Conservation (phyloP, 352 stramenopile genomes). For the Peronosclerospora sorghi region DNA sequence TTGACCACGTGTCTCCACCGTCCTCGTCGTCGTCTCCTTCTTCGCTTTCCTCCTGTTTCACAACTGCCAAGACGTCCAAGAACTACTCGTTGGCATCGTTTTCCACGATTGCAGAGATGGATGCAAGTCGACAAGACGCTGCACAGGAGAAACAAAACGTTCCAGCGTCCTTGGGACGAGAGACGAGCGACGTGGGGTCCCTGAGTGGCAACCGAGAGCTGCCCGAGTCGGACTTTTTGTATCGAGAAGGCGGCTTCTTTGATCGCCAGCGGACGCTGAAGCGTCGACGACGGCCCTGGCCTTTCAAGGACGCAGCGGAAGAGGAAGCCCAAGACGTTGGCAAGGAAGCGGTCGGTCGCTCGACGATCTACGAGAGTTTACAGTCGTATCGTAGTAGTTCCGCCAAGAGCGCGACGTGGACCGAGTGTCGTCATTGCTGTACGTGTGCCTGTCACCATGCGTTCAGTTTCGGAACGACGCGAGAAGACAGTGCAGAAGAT, state of each 20-base stretch:
- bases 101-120: conserved; percentile 35
- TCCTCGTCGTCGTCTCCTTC: conserved; percentile 23
- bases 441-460: conserved; percentile 29
- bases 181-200: conserved; percentile 9
- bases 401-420: conserved; percentile 13
- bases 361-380: conserved; percentile 3
- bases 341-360: conserved; percentile 9
- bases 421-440: conserved; percentile 26
- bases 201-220: conserved; percentile 9
- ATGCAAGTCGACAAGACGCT: conserved; percentile 7
- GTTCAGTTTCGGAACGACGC: conserved; percentile 1
- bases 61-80: conserved; percentile 12
- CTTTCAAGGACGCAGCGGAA: conserved; percentile 38
- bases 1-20: conserved; percentile 14
- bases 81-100: conserved; percentile 54
- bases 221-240: conserved; percentile 62
- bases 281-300: conserved; percentile 38
- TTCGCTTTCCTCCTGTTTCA: conserved; percentile 19
- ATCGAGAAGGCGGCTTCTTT: conserved; percentile 71
- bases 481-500: conserved; percentile 1
- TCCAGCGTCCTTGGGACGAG: conserved; percentile 14
- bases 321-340: conserved; percentile 18
- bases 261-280: conserved; percentile 59
- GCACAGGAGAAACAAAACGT: conserved; percentile 5
- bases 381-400: conserved; percentile 4